Evolutionary conservation across 2,329 filamentous ascomycete species (phyloP).

Genomic region (Clarireedia sp.): DNA sequence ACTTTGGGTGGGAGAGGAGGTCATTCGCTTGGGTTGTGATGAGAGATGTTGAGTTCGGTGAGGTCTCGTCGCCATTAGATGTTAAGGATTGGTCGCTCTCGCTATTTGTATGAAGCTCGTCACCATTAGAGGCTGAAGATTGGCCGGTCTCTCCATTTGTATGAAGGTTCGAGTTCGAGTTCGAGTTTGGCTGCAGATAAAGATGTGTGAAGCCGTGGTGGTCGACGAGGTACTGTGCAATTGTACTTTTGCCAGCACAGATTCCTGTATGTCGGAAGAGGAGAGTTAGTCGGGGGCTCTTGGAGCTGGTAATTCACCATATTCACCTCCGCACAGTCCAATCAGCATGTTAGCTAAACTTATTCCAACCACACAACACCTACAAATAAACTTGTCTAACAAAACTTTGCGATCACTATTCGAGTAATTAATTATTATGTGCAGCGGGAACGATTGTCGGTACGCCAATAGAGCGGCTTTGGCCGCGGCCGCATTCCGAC

Average conservation of each 20-base stretch:
- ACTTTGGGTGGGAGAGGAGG: slow-evolving; percentile 5
- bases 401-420: background rate
- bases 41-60: background rate
- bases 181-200: slow-evolving; percentile 39
- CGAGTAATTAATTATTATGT: no score
- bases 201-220: slow-evolving; percentile 76
- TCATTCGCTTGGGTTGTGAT: background rate
- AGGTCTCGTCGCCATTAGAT: background rate
- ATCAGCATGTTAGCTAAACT: slow-evolving; percentile 53
- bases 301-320: background rate
- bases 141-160: slow-evolving; percentile 2
- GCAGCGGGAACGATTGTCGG: background rate
- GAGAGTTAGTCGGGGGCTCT: background rate
- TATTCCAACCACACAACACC: background rate
- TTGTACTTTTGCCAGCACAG: slow-evolving; percentile 85
- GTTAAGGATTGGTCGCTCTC: background rate
- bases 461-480: background rate
- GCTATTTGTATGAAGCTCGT: slow-evolving; percentile 4
- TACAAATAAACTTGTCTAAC: background rate
- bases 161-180: background rate
- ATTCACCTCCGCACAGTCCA: slow-evolving; percentile 62
- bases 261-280: slow-evolving; percentile 55
- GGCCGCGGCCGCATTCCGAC: background rate
- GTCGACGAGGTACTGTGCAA: slow-evolving; percentile 79
- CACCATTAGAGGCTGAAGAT: background rate